Evolutionary conservation across 345 rosid species (phyloP).

Genomic region (Gossypium herbaceum): DNA sequence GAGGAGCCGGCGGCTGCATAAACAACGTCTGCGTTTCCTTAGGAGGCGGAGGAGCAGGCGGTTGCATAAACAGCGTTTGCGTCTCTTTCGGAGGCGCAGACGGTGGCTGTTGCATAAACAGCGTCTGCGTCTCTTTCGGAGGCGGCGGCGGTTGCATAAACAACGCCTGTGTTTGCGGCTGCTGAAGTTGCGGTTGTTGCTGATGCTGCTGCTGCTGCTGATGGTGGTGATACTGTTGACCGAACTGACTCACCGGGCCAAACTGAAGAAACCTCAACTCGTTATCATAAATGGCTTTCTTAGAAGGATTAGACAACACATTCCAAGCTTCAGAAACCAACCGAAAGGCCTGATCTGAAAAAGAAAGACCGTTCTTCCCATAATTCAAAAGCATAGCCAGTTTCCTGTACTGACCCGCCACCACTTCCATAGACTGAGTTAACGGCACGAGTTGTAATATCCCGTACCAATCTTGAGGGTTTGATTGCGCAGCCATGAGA

Average conservation of each 20-base stretch:
- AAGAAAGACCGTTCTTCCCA: conserved; percentile 50
- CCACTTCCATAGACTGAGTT: conserved; percentile 56
- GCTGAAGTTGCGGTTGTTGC: not conserved
- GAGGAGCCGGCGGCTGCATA: not conserved
- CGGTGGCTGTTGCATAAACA: conserved; percentile 6
- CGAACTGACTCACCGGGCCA: conserved; percentile 37
- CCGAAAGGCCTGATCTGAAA: conserved; percentile 68
- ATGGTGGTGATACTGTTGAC: conserved; percentile 5
- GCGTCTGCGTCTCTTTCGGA: conserved; percentile 9
- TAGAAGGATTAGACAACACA: conserved; percentile 62
- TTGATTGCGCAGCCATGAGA: conserved; percentile 53
- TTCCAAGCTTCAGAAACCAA: conserved; percentile 82
- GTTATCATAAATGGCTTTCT: conserved; percentile 66
- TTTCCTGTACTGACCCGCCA: conserved; percentile 76
- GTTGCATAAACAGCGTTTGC: not conserved
- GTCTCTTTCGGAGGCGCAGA: not conserved
- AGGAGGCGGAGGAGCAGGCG: not conserved
- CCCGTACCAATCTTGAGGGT: conserved; percentile 67
- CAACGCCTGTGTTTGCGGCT: conserved; percentile 9
- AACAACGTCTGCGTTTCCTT: not conserved
- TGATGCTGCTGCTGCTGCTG: conserved; percentile 10
- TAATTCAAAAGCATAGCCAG: conserved; percentile 71
- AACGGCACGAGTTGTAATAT: conserved; percentile 69
- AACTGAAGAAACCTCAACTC: conserved; percentile 65
- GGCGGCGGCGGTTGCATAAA: conserved; percentile 20